These are phyloP conservation scores for Penicillium sp. DNA, from an alignment of 2,329 filamentous ascomycete genomes.

Conservation along the genomic window DNA sequence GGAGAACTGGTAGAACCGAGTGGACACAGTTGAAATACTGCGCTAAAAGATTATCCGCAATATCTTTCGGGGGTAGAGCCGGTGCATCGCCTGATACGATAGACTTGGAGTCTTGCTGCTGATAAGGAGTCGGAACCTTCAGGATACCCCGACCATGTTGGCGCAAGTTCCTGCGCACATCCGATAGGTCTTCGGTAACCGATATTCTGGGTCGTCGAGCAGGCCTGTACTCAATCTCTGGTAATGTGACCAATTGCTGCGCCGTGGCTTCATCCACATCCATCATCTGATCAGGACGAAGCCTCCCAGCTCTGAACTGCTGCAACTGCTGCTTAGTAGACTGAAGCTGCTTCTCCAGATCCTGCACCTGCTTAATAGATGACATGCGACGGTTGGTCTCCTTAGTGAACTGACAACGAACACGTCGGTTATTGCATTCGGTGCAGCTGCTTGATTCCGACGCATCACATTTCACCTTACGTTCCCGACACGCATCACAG, in stretches of 20 bases:
- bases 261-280: conserved; percentile 42
- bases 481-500: conserved; percentile 92
- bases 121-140: conserved; percentile 71
- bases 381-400: conserved; percentile 99
- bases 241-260: conserved; percentile 58
- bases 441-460: conserved; percentile 96
- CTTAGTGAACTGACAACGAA: conserved; percentile 98
- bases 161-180: conserved; percentile 70
- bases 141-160: conserved; percentile 76
- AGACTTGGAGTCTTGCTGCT: conserved; percentile 52
- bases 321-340: conserved; percentile 77
- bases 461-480: conserved; percentile 83
- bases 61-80: conserved; percentile 67
- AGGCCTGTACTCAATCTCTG: conserved; percentile 66
- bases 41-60: conserved; percentile 70
- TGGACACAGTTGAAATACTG: conserved; percentile 78
- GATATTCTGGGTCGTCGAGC: conserved; percentile 62
- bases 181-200: conserved; percentile 66
- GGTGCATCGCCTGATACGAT: conserved; percentile 58
- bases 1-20: conserved; percentile 77
- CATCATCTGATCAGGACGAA: conserved; percentile 48
- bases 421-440: conserved; percentile 92
- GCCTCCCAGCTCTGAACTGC: conserved; percentile 66
- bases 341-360: conserved; percentile 87
- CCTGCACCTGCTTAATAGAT: conserved; percentile 98